A percentile compares a stretch with the other conserved stretches of the same genome.
Conservation (phyloP, 495 filamentous ascomycete species). For the Apodospora peruviana region DNA sequence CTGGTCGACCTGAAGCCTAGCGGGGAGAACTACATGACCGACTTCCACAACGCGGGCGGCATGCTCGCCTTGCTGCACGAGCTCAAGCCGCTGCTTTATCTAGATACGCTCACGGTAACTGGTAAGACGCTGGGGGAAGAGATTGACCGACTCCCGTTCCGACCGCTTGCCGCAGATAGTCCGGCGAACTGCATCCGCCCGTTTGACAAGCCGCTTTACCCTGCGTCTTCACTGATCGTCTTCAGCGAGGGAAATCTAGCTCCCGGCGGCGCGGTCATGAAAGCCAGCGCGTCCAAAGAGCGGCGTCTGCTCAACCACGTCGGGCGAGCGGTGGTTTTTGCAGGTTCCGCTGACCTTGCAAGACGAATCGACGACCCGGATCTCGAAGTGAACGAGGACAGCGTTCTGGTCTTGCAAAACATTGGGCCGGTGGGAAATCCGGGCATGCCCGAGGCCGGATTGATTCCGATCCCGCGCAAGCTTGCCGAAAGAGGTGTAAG, state of each 20-base stretch:
- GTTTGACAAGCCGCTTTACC: constrained; percentile 48
- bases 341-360: constrained; percentile 51
- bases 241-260: constrained; percentile 49
- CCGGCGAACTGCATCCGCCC: constrained; percentile 36
- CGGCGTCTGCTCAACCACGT: constrained; percentile 44
- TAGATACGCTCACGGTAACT: constrained; percentile 52
- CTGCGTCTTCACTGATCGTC: constrained; percentile 49
- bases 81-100: constrained; percentile 51
- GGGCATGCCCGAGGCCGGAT: constrained; percentile 64
- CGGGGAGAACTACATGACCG: constrained; percentile 65
- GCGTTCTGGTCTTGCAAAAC: constrained; percentile 54
- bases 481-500: constrained; percentile 51
- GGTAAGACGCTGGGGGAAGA: constrained; percentile 54
- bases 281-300: constrained; percentile 58
- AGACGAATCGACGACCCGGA: constrained; percentile 51
- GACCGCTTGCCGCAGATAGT: constrained; percentile 26
- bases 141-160: constrained; percentile 42
- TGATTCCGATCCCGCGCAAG: constrained; percentile 61
- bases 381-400: constrained; percentile 45
- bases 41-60: constrained; percentile 64
- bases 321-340: constrained; percentile 55
- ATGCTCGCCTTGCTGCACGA: constrained; percentile 54
- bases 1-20: constrained; percentile 64
- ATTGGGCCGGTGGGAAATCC: constrained; percentile 62
- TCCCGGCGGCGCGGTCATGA: constrained; percentile 51